Evolutionary conservation across 768 basidiomycete genomes (phyloP).

Genomic region (Thelephora ganbajun): DNA sequence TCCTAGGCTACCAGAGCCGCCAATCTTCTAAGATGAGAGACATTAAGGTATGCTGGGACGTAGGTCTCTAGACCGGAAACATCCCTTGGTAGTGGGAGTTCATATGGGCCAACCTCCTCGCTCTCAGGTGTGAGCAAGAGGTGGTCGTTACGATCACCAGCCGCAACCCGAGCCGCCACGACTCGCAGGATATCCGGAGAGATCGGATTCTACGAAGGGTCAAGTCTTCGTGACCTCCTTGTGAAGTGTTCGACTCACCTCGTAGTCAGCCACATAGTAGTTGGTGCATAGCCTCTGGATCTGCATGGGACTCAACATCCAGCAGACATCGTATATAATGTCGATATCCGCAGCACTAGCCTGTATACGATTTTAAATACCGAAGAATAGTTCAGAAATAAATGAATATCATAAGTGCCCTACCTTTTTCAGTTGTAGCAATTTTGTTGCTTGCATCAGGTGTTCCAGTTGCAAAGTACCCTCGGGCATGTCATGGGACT

Average conservation of each 20-base stretch:
- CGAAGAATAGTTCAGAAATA: background rate
- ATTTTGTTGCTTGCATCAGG: conserved; percentile 98
- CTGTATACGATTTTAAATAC: conserved; percentile 24
- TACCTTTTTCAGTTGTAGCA: conserved; percentile 96
- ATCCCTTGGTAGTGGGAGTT: conserved; percentile 86
- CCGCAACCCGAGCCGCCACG: conserved; percentile 89
- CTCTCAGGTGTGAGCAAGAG: conserved; percentile 90
- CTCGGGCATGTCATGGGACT: conserved; percentile 99
- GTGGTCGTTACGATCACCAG: conserved; percentile 95
- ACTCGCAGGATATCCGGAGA: conserved; percentile 94
- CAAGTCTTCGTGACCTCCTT: background rate
- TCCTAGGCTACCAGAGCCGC: conserved; percentile 71
- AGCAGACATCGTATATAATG: conserved; percentile 98
- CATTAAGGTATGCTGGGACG: conserved; percentile 83
- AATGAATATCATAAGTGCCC: background rate
- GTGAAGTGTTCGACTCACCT: conserved; percentile 34
- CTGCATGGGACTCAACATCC: conserved; percentile 99
- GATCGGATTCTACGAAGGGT: conserved; percentile 65
- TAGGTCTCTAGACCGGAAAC: conserved; percentile 95
- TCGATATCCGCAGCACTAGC: conserved; percentile 92
- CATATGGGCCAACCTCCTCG: conserved; percentile 93
- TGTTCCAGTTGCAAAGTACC: conserved; percentile 95
- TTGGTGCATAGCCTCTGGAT: conserved; percentile 99
- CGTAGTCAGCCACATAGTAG: conserved; percentile 98
- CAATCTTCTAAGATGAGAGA: conserved; percentile 76